Evolutionary conservation across 2,329 filamentous ascomycete genomes (phyloP).

Genomic region (Colletotrichum aenigma): DNA sequence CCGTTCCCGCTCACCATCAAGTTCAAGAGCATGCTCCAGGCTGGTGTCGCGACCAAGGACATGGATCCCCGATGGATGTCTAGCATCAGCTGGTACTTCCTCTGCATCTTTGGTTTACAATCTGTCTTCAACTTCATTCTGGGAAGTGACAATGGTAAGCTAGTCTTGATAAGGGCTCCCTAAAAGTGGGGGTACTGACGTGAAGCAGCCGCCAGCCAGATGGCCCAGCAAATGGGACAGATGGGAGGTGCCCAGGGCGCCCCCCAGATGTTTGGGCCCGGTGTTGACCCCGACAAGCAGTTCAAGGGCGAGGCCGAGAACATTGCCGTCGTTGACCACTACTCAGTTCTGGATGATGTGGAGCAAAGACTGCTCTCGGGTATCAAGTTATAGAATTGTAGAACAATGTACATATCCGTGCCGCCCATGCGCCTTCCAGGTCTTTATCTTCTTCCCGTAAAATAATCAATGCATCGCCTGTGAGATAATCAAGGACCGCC

Average conservation of each 20-base stretch:
- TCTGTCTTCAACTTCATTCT: constrained; percentile 97
- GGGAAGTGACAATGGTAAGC: constrained; percentile 91
- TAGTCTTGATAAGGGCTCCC: not conserved
- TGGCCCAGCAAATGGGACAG: constrained; percentile 87
- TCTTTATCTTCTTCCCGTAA: not conserved
- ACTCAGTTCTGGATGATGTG: constrained; percentile 86
- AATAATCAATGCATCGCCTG: not conserved
- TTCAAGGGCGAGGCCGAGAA: constrained; percentile 95
- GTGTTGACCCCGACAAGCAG: constrained; percentile 93
- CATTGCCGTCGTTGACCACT: constrained; percentile 91
- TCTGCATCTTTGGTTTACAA: constrained; percentile 95
- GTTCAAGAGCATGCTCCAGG: constrained; percentile 99
- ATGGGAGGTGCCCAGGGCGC: constrained; percentile 65
- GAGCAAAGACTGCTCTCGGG: constrained; percentile 79
- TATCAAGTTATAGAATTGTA: constrained; percentile 41
- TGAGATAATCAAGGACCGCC: not conserved
- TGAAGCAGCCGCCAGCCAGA: constrained; percentile 81
- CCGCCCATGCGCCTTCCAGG: not conserved
- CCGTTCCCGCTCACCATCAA: constrained; percentile 97
- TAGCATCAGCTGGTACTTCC: constrained; percentile 97
- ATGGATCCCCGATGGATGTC: constrained; percentile 99
- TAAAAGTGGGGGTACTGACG: constrained; percentile 27
- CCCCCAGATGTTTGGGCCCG: constrained; percentile 84
- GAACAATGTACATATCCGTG: constrained; percentile 1
- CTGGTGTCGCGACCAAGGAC: constrained; percentile 92